Conservation (phyloP, 306 rosid species). For the Cucumis hystrix region DNA sequence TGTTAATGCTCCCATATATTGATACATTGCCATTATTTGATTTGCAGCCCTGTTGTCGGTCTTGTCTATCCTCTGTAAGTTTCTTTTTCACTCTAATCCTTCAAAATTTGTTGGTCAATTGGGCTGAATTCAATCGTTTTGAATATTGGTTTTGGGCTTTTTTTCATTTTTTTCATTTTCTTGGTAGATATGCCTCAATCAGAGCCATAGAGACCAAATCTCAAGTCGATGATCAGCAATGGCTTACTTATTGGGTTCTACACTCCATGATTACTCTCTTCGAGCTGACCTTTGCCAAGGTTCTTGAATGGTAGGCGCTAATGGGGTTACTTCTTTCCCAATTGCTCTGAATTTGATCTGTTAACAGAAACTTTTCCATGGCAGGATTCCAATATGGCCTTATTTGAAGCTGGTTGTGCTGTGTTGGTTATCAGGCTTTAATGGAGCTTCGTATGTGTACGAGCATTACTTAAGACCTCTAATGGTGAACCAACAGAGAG, state of each 20-base stretch:
- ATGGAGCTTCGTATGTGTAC: conserved; percentile 81
- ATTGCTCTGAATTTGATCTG: not conserved
- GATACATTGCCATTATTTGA: conserved; percentile 1
- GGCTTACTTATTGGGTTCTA: conserved; percentile 95
- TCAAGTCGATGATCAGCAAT: conserved; percentile 74
- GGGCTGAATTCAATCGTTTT: not conserved
- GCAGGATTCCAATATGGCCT: conserved; percentile 89
- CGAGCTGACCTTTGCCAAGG: conserved; percentile 77
- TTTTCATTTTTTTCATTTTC: not conserved
- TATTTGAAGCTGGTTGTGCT: conserved; percentile 63
- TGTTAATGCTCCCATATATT: not conserved
- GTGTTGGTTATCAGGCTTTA: conserved; percentile 83
- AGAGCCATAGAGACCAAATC: conserved; percentile 88
- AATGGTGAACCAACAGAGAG: conserved; percentile 44
- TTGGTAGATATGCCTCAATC: conserved; percentile 66
- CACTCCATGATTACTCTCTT: conserved; percentile 80
- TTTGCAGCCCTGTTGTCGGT: conserved; percentile 79
- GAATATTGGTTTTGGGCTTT: not conserved
- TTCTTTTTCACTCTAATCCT: not conserved
- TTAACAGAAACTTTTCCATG: conserved; percentile 1
- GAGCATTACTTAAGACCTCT: conserved; percentile 79
- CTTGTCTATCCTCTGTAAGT: conserved; percentile 94
- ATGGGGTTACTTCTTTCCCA: not conserved
- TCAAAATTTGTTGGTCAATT: not conserved
- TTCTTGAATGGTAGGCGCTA: conserved; percentile 58